These are phyloP conservation scores for Phytophthora palmivora DNA, from an alignment of 352 stramenopile species.

Conservation along the genomic window DNA sequence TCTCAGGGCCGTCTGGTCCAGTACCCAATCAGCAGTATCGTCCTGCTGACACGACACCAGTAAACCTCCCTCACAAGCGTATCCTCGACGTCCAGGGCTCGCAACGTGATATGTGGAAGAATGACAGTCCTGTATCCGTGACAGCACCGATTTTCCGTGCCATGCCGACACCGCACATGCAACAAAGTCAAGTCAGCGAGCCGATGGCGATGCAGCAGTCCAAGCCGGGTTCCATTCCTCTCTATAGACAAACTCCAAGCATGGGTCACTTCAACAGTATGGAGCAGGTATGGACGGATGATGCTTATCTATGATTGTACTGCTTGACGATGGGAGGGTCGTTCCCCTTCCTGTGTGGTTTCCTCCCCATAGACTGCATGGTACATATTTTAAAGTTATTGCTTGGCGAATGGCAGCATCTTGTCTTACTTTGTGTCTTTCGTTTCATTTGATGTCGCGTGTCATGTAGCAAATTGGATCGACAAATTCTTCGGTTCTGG, in stretches of 20 bases:
- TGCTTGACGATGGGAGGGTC: slow-evolving; percentile 20
- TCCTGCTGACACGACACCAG: slow-evolving; percentile 36
- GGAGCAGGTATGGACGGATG: slow-evolving; percentile 68
- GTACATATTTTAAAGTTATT: slow-evolving; percentile 42
- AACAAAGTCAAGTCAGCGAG: slow-evolving; percentile 40
- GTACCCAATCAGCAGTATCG: slow-evolving; percentile 42
- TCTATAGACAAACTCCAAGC: slow-evolving; percentile 58
- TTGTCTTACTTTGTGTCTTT: slow-evolving; percentile 27
- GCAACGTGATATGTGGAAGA: slow-evolving; percentile 68
- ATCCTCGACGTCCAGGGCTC: slow-evolving; percentile 59
- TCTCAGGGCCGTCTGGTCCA: slow-evolving; percentile 18
- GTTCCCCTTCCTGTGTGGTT: slow-evolving; percentile 16
- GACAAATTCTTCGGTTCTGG: not conserved
- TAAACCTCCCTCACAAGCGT: slow-evolving; percentile 65
- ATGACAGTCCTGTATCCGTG: slow-evolving; percentile 69
- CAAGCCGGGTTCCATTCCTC: slow-evolving; percentile 48
- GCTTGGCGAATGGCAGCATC: slow-evolving; percentile 28
- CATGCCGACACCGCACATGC: slow-evolving; percentile 35
- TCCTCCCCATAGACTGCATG: slow-evolving; percentile 36
- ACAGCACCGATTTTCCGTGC: slow-evolving; percentile 64
- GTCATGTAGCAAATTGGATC: not conserved
- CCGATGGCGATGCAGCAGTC: slow-evolving; percentile 40
- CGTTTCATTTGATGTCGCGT: not conserved
- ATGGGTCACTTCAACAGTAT: slow-evolving; percentile 62
- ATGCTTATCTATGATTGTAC: slow-evolving; percentile 45